Evolutionary conservation across 1,284 basidiomycete genomes (phyloP), one percentile per base, ranked within the genome.

Genomic region (Xerocomus alliaceus): DNA sequence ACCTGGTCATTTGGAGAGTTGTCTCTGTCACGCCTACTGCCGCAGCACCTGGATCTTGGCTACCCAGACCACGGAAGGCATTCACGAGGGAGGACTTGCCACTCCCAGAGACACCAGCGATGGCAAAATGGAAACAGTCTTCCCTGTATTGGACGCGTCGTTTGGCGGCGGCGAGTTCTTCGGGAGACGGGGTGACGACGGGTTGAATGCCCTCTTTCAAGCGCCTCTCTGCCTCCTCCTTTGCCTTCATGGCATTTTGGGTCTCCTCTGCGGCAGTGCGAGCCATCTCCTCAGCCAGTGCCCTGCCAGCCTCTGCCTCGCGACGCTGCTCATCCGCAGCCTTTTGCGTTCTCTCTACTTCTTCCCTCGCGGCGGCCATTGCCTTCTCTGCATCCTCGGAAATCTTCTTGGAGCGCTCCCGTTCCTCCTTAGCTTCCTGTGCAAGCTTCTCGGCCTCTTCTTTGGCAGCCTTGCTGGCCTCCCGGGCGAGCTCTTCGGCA

Each of bases 31-130:
- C 50, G 0, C 67, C 67, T 0, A 64, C 59, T 6, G 66, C 59
- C 0, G 68, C 69, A n/a, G 68, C 59, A 51, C 66, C 61, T 1
- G 7, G 5, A 1, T 68, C 67, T 3, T 20, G 29, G 48, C 45
- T 41, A 12, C 51, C 46, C 29, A 67, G 44, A 18, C 66, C 66
- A 13, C 66, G 66, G 12, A 67, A 67, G 0, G 66, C 54, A 35
- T 67, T 67, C 6, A 67, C 66, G 15, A 68, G 66, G 5, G 66
- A 67, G 24, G 66, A 68, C 29, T 65, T 66, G 17, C 65, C 65
- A 13, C 65, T 67, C 3, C 65, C 65, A 13, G 65, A 66, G 8
- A 67, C n/a, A 3, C 66, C 66, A 0, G 64, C 64, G 44, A 68
- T 15, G 0, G 58, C 61, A 28, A 64, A 61, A 22, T 66, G 66